A percentile compares a stretch with the other conserved stretches of the same genome.
These are phyloP conservation scores for Chytriomyces hyalinus DNA, from an alignment of 192 early-diverging fungal species.

Conservation along the genomic window DNA sequence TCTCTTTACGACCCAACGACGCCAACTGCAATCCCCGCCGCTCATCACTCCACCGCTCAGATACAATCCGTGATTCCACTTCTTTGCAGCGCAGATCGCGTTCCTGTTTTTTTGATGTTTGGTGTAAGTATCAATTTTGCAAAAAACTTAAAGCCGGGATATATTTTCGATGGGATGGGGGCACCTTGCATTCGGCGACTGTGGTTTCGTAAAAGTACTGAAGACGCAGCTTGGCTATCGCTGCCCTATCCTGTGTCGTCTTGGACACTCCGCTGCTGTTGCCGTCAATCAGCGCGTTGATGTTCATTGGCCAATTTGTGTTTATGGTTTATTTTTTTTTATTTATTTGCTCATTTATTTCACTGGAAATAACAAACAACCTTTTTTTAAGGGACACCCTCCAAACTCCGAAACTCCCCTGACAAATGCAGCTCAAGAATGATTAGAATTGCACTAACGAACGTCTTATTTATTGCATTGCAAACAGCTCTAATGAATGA, in stretches of 20 bases:
- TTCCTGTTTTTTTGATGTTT: constrained; percentile 14
- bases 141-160: neutral
- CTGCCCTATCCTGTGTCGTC: constrained; percentile 82
- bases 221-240: constrained; percentile 87
- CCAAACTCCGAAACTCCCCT: too few relatives aligned
- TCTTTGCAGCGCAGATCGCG: constrained; percentile 68
- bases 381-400: too few relatives aligned
- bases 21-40: constrained; percentile 83
- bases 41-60: constrained; percentile 83
- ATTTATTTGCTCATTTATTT: too few relatives aligned
- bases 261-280: constrained; percentile 56
- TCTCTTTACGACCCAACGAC: constrained; percentile 84
- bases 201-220: constrained; percentile 92
- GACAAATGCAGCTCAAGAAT: too few relatives aligned
- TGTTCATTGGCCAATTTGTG: neutral
- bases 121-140: neutral
- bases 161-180: neutral
- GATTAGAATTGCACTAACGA: too few relatives aligned
- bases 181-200: constrained; percentile 78
- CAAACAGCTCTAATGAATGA: too few relatives aligned
- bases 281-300: neutral
- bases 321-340: too few relatives aligned
- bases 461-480: too few relatives aligned
- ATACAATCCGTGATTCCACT: constrained; percentile 74
- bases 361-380: too few relatives aligned